Evolutionary conservation across 129 eudicot species (phyloP).

Genomic region (Silybum marianum): DNA sequence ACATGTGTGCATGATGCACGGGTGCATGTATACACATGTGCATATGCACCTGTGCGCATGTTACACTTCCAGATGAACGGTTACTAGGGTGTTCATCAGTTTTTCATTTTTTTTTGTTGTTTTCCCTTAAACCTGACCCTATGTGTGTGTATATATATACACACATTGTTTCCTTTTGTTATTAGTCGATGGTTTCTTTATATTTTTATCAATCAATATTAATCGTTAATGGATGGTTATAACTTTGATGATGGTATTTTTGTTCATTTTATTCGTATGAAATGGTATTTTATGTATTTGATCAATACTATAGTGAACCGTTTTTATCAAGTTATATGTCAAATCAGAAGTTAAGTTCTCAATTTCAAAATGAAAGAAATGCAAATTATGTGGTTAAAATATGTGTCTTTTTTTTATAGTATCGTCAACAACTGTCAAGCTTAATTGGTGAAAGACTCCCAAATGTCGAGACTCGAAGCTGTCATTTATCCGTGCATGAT

Average conservation of each 20-base stretch:
- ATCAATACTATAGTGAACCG: too few species aligned
- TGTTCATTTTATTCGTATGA: background rate
- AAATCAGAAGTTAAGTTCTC: background rate
- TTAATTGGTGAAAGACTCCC: slow-evolving; percentile 25
- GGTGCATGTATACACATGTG: too few species aligned
- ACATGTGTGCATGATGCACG: too few species aligned
- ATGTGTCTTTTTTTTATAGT: slow-evolving; percentile 9
- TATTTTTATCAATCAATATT: too few species aligned
- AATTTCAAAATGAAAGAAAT: background rate
- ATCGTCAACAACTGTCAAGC: slow-evolving; percentile 29
- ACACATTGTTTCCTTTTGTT: background rate
- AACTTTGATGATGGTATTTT: background rate
- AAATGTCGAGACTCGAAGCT: slow-evolving; percentile 16
- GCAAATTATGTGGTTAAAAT: background rate
- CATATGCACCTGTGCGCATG: too few species aligned
- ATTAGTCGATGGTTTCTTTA: too few species aligned
- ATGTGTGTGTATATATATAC: too few species aligned
- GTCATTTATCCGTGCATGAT: slow-evolving; percentile 23
- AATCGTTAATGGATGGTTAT: background rate
- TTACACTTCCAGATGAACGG: too few species aligned
- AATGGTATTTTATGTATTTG: background rate
- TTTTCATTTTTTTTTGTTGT: too few species aligned
- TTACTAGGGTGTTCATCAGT: too few species aligned
- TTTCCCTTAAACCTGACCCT: too few species aligned
- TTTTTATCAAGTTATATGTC: background rate